Evolutionary conservation across 2,329 filamentous ascomycete genomes (phyloP).

Genomic region (Talaromyces sp.): DNA sequence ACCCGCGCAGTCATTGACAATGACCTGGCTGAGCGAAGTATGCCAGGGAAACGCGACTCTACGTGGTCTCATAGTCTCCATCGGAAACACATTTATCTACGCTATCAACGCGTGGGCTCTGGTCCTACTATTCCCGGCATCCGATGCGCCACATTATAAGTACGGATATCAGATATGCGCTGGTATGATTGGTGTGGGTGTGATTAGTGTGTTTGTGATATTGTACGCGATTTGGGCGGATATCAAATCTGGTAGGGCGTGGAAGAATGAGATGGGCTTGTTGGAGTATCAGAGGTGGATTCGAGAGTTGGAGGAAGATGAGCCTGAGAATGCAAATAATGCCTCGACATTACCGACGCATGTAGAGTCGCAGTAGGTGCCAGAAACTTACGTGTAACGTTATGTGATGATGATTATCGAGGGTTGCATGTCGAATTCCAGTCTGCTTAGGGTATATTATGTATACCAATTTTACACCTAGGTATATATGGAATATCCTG

Average conservation of each 20-base stretch:
- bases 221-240: constrained; percentile 7
- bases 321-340: background rate
- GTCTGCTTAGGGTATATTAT: background rate
- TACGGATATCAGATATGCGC: constrained; percentile 15
- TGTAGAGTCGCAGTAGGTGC: background rate
- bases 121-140: constrained; percentile 7
- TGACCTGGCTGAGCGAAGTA: constrained; percentile 11
- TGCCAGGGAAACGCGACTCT: constrained; percentile 6
- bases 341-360: background rate
- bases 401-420: background rate
- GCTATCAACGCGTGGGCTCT: constrained; percentile 6
- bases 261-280: constrained; percentile 12
- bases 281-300: constrained; percentile 15
- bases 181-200: constrained; percentile 11
- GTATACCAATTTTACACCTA: too few species aligned
- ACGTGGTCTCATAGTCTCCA: constrained; percentile 6
- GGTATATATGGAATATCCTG: too few species aligned
- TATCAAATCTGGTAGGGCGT: background rate
- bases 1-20: constrained; percentile 11
- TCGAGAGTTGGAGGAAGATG: background rate
- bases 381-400: background rate
- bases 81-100: constrained; percentile 13
- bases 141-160: constrained; percentile 10
- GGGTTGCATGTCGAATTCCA: background rate
- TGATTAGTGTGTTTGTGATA: constrained; percentile 9